These are phyloP conservation scores for Drechslerella dactyloides DNA, from an alignment of 2,329 filamentous ascomycete species.

Conservation along the genomic window DNA sequence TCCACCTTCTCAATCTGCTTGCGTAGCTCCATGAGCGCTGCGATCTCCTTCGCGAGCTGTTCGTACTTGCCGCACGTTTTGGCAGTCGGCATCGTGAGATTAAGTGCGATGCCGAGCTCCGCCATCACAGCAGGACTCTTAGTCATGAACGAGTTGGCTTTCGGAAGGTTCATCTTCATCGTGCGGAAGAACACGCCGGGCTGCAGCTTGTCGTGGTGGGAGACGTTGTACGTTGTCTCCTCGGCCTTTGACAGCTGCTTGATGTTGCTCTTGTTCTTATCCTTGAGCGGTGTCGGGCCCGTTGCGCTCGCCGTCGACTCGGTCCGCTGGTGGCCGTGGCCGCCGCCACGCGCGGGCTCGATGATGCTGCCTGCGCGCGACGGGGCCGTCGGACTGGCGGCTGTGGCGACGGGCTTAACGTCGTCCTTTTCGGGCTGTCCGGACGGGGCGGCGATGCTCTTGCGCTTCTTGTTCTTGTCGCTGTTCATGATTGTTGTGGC, in stretches of 20 bases:
- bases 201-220: constrained; percentile 81
- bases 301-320: constrained; percentile 56
- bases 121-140: constrained; percentile 78
- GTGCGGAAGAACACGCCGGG: constrained; percentile 90
- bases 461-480: constrained; percentile 89
- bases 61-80: constrained; percentile 75
- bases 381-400: constrained; percentile 58
- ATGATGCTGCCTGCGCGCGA: constrained; percentile 63
- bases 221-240: constrained; percentile 80
- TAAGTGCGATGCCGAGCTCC: constrained; percentile 73
- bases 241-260: constrained; percentile 70
- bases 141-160: constrained; percentile 75
- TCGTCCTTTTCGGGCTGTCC: constrained; percentile 63
- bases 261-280: constrained; percentile 48
- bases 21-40: constrained; percentile 72
- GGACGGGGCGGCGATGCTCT: constrained; percentile 63
- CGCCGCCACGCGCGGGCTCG: constrained; percentile 58
- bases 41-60: constrained; percentile 71
- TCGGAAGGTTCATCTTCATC: constrained; percentile 78
- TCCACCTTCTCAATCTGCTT: constrained; percentile 79
- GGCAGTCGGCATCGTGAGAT: constrained; percentile 76
- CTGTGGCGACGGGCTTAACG: constrained; percentile 58
- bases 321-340: constrained; percentile 57
- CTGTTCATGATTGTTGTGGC: constrained; percentile 77
- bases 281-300: constrained; percentile 29